Evolutionary conservation across 257 asterid species (phyloP).

Genomic region (Sherardia arvensis): DNA sequence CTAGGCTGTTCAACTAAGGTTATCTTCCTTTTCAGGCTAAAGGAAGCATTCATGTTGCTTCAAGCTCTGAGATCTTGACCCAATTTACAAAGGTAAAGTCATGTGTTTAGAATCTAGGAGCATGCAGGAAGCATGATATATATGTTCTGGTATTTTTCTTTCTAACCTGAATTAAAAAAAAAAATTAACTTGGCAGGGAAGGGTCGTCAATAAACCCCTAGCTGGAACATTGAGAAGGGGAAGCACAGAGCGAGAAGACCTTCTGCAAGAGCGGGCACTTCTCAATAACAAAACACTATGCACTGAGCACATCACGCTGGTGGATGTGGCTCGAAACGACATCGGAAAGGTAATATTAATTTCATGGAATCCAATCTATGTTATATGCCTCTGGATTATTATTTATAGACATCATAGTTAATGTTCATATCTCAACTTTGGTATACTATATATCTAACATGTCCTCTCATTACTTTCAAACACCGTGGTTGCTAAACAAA

Average conservation of each 20-base stretch:
- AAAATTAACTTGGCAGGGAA: too few species aligned
- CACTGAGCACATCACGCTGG: conserved; percentile 80
- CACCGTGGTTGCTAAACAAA: neutral
- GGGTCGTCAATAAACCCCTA: conserved; percentile 73
- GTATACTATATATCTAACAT: too few species aligned
- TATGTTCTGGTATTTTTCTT: neutral
- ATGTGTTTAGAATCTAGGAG: too few species aligned
- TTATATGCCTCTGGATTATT: too few species aligned
- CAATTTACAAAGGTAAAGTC: too few species aligned
- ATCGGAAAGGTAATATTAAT: conserved; percentile 66
- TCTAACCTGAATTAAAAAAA: neutral
- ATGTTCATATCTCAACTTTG: neutral
- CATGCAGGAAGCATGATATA: too few species aligned
- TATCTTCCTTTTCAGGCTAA: conserved; percentile 43
- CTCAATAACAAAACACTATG: too few species aligned
- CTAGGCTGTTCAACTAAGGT: conserved; percentile 5
- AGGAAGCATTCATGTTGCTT: conserved; percentile 83
- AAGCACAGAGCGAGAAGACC: conserved; percentile 50
- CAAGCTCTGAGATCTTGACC: conserved; percentile 84
- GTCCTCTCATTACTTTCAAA: too few species aligned
- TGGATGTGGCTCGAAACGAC: conserved; percentile 83
- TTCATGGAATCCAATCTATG: neutral
- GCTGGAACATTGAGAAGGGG: conserved; percentile 87
- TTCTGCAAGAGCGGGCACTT: too few species aligned
- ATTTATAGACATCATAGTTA: neutral